Evolutionary conservation across 805 yeast genomes (phyloP).

Genomic region (Wickerhamomyces alni): DNA sequence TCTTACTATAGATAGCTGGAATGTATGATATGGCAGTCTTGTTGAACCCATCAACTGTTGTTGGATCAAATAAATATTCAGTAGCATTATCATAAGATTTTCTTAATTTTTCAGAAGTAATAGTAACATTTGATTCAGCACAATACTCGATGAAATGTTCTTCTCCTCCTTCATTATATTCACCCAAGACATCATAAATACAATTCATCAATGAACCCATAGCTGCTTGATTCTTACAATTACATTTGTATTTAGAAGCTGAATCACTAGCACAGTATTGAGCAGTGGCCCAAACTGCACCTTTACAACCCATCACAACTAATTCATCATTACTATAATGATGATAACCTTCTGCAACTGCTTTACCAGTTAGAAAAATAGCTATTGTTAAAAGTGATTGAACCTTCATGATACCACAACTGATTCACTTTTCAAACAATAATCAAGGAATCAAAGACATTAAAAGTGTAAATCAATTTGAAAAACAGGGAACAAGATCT

Average conservation of each 20-base stretch:
- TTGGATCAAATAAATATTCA: constrained; percentile 30
- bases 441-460: too few species aligned
- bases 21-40: constrained; percentile 24
- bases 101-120: constrained; percentile 30
- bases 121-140: constrained; percentile 12
- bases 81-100: constrained; percentile 41
- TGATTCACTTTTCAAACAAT: too few species aligned
- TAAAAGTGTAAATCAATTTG: background rate
- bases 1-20: constrained; percentile 30
- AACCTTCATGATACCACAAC: background rate
- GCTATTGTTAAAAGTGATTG: background rate
- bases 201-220: constrained; percentile 27
- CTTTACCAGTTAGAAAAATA: background rate
- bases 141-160: constrained; percentile 24
- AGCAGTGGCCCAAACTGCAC: constrained; percentile 17
- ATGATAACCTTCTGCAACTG: constrained; percentile 9
- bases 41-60: constrained; percentile 29
- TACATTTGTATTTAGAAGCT: constrained; percentile 17
- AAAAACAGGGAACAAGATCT: background rate
- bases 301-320: constrained; percentile 21
- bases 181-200: constrained; percentile 14
- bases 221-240: constrained; percentile 24
- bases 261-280: constrained; percentile 20
- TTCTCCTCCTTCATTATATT: constrained; percentile 12
- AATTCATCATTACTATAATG: constrained; percentile 16